These are phyloP conservation scores for Zostera marina DNA, from an alignment of 116 monocot species.

Conservation along the genomic window DNA sequence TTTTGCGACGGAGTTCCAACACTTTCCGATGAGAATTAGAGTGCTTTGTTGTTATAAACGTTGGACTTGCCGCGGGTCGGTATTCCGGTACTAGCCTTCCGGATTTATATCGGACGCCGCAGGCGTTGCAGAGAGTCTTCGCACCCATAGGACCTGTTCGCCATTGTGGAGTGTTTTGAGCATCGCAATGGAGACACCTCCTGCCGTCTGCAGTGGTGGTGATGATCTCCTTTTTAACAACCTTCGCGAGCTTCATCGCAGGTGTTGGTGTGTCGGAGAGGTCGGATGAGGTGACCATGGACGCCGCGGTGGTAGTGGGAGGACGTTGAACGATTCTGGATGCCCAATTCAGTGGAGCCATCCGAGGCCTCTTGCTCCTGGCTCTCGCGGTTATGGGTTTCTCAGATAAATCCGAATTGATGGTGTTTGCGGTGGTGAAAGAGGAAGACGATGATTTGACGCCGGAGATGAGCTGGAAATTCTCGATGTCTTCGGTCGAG, in stretches of 20 bases:
- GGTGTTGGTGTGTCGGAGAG: constrained; percentile 6
- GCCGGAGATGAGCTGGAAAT: constrained; percentile 39
- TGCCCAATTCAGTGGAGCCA: constrained; percentile 34
- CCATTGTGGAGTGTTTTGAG: constrained; percentile 79
- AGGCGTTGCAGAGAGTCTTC: constrained; percentile 82
- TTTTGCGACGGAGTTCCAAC: constrained; percentile 54
- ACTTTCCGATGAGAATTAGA: constrained; percentile 79
- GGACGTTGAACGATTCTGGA: constrained; percentile 18
- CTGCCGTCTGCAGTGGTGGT: constrained; percentile 18
- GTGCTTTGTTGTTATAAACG: constrained; percentile 44
- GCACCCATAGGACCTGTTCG: constrained; percentile 70
- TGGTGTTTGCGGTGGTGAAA: not conserved
- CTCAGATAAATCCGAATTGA: constrained; percentile 7
- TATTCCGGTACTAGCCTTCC: constrained; percentile 76
- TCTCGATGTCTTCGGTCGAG: constrained; percentile 36
- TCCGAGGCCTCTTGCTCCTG: constrained; percentile 58
- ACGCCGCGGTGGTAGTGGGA: constrained; percentile 1
- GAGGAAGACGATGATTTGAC: constrained; percentile 6
- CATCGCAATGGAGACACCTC: constrained; percentile 55
- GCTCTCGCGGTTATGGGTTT: constrained; percentile 28
- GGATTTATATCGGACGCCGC: constrained; percentile 75
- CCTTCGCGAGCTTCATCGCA: constrained; percentile 2
- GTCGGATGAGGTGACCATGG: constrained; percentile 8
- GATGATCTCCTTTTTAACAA: constrained; percentile 23
- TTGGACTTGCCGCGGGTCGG: constrained; percentile 79